Percentiles rank a stretch among this genome's conserved stretches.
Evolutionary conservation across 768 basidiomycete genomes (phyloP).

Genomic region (Holtermanniella nyarrowii): DNA sequence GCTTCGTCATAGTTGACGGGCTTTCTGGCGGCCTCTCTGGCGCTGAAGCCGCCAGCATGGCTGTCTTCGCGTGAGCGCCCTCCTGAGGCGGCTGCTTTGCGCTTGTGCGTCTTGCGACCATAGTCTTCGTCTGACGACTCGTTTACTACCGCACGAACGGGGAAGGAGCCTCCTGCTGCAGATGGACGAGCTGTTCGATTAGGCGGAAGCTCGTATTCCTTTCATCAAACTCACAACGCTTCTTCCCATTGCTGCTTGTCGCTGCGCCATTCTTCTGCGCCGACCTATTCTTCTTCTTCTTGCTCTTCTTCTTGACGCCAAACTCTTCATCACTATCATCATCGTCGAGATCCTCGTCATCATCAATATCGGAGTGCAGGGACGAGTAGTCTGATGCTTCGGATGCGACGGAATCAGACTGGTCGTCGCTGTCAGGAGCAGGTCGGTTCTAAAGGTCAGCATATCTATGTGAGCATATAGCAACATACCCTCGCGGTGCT

Average conservation of each 20-base stretch:
- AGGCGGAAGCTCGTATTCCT: neutral
- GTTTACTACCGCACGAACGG: constrained; percentile 14
- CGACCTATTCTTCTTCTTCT: constrained; percentile 3
- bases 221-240: constrained; percentile 6
- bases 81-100: constrained; percentile 10
- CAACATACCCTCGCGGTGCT: too few species aligned
- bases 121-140: constrained; percentile 36
- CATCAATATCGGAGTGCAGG: constrained; percentile 10
- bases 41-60: constrained; percentile 21
- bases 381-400: constrained; percentile 1
- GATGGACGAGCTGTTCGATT: constrained; percentile 7
- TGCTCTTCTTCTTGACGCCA: constrained; percentile 18
- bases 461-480: too few species aligned
- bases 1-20: constrained; percentile 34
- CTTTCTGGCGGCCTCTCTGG: constrained; percentile 29
- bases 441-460: too few species aligned
- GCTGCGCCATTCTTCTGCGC: neutral
- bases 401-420: neutral
- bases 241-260: constrained; percentile 6
- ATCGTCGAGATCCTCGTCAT: constrained; percentile 21
- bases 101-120: constrained; percentile 32
- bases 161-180: constrained; percentile 14
- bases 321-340: constrained; percentile 22
- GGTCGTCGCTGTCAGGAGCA: neutral
- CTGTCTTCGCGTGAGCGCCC: constrained; percentile 17